Percentiles rank a stretch among this genome's conserved stretches.
Conservation (phyloP, 2,329 filamentous ascomycete genomes). For the Aspergillus sp. region DNA sequence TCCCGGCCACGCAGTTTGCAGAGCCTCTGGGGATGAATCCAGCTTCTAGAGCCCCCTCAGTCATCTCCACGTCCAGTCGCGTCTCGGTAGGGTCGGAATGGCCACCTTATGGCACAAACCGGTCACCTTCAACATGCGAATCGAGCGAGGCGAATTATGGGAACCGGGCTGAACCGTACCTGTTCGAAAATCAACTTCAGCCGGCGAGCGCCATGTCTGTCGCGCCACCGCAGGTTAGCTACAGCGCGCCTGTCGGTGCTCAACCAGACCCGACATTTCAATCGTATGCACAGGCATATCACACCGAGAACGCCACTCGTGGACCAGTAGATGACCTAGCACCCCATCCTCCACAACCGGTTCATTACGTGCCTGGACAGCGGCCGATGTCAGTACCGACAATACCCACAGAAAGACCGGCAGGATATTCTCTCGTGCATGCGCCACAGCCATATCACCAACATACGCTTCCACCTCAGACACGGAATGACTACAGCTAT, state of each 20-base stretch:
- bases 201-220: conserved; percentile 18
- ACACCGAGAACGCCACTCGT: conserved; percentile 14
- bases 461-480: conserved; percentile 12
- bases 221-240: conserved; percentile 24
- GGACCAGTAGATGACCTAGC: conserved; percentile 17
- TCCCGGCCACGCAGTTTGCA: conserved; percentile 28
- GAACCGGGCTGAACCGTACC: conserved; percentile 26
- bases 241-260: conserved; percentile 15
- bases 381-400: conserved; percentile 26
- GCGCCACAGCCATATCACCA: conserved; percentile 17
- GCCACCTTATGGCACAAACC: conserved; percentile 28
- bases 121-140: conserved; percentile 31
- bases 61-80: conserved; percentile 27
- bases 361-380: conserved; percentile 20
- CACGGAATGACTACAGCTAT: conserved; percentile 20
- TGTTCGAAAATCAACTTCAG: conserved; percentile 22
- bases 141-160: conserved; percentile 31
- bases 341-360: conserved; percentile 15
- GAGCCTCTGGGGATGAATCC: conserved; percentile 21
- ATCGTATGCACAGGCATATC: conserved; percentile 25
- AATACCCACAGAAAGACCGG: conserved; percentile 15
- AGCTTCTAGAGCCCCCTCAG: conserved; percentile 26
- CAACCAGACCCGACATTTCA: conserved; percentile 22
- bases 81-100: conserved; percentile 32
- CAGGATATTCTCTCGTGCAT: conserved; percentile 18